Percentiles rank a stretch among this genome's conserved stretches.
These are phyloP conservation scores for Escovopsis sp. DNA, from an alignment of 2,329 filamentous ascomycete species.

Conservation along the genomic window DNA sequence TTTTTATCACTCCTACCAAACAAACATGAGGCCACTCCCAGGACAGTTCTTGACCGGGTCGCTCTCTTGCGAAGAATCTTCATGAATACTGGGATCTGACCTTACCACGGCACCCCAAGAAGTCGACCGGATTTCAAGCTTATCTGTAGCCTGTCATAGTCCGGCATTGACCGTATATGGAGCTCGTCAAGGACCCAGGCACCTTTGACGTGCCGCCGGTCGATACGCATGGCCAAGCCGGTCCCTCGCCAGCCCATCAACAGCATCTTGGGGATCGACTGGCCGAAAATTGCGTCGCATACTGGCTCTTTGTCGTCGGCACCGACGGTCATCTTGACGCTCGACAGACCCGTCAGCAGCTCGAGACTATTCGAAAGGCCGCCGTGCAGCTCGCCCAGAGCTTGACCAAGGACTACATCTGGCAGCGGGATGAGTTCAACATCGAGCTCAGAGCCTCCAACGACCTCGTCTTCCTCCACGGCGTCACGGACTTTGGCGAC, in stretches of 20 bases:
- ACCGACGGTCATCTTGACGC: conserved; percentile 33
- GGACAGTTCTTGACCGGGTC: no score
- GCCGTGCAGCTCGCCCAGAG: conserved; percentile 46
- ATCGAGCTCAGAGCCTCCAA: conserved; percentile 45
- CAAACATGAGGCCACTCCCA: no score
- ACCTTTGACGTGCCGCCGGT: neutral
- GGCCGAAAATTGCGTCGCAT: conserved; percentile 75
- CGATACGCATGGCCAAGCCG: no score
- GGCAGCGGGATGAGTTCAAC: conserved; percentile 77
- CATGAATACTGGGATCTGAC: no score
- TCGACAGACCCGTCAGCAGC: conserved; percentile 42
- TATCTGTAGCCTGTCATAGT: no score
- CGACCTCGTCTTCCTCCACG: conserved; percentile 46
- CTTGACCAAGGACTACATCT: conserved; percentile 75
- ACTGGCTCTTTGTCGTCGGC: conserved; percentile 60
- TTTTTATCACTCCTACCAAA: no score
- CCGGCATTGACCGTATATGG: neutral
- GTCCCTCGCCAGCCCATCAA: neutral
- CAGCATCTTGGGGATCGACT: conserved; percentile 21
- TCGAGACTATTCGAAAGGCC: conserved; percentile 59
- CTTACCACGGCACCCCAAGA: no score
- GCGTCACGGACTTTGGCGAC: conserved; percentile 77
- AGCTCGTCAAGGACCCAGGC: no score
- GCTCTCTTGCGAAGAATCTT: no score
- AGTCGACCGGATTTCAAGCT: no score